Evolutionary conservation across 2,329 filamentous ascomycete genomes (phyloP), one percentile per base, ranked within the genome.

Genomic region (Aureobasidium sp.): DNA sequence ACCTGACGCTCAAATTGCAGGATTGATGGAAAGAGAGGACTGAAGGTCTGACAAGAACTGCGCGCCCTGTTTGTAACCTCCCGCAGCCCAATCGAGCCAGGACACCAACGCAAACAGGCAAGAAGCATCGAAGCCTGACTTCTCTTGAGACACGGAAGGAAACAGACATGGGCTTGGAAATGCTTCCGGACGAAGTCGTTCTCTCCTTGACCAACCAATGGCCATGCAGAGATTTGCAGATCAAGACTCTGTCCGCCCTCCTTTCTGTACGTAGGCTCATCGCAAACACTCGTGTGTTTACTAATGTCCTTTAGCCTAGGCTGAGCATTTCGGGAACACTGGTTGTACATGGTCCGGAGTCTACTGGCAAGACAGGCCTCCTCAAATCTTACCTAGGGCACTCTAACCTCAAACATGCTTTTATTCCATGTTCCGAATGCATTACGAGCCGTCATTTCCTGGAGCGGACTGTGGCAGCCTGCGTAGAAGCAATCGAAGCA

Each of bases 331-430:
- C 88, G 62, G 79, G 85, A 12, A 89, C 89, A 64, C 74, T 97
- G 12, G 85, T 97, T 25, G 75, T 95, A 53, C 87, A 97, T 73
- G 94, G 94, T 56, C 84, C 91, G 34, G 87, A 92, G 69, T 88
- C 91, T 2, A 96, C 92, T 0, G 93, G 91, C 44, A 97, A 97
- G 77, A 90, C 86, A 36, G 83, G 84, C 52, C 82, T 96, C 56
- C 79, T 87, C 3, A 79, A 80, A 62, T 79, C 81, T 3, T 81
- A 91, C 17, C 81, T 95, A 2, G 71, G 81, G 31, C 70, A 71
- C 0, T 76, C 83, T 12, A 67, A 67, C 8, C 69, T 87, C 17
- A 76, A 76, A 27, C 83, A 87, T 68, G 83, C 86, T 41, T 77
- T 89, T 34, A 76, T 93, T 64, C 85, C 84, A 67, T 89, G 86